Base-by-base conservation (phyloP, 2,329 filamentous ascomycete species). In the Graphilbum ipis-grandicollis region DNA sequence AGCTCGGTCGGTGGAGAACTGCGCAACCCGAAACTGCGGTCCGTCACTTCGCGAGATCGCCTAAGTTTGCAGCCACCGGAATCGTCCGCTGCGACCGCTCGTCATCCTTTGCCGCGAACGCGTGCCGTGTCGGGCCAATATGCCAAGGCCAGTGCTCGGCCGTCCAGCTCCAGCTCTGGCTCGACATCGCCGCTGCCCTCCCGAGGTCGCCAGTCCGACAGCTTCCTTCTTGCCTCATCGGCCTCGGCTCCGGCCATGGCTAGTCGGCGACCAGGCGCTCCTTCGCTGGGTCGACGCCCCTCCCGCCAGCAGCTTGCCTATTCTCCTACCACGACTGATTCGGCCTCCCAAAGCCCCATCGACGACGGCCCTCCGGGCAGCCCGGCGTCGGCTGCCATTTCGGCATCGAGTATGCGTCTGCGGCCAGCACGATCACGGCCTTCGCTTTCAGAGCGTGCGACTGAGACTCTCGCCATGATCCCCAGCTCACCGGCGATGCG, bases 381-480 rank as follows among this genome's bases (percentile, higher is more conserved):
- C n/a, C n/a, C n/a, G n/a, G n/a, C n/a, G n/a, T n/a, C n/a, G n/a
- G n/a, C n/a, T n/a, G n/a, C n/a, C n/a, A 12, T 46, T 8, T 44
- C 44, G 19, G 22, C 22, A 21, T 12, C 19, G 21, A 10, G 6
- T 10, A 10, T 5, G 21, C 22, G 17, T 13, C 2, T 21, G 6
- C 37, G 18, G 13, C 10, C 37, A 28, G 39, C 43, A 21, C 47
- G 54, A 23, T 50, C 57, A 1, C 50, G 58, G 37, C 63, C 69
- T 36, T 86, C 82, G 0, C 62, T 94, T 4, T 75, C 79, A 1
- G 86, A 94, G 47, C 67, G 88, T 40, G 92, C 86, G 1, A 76
- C 93, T 31, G 83, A 93, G 52, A 93, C 83, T 0, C 60, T 94
- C 6, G 69, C 84, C 3, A 71, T 75, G 33, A 61, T 93, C 22